A percentile compares a stretch with the other conserved stretches of the same genome.
phyloP scores from a whole-genome alignment of 805 yeast species.

The Ogataea parapolymorpha region DNA sequence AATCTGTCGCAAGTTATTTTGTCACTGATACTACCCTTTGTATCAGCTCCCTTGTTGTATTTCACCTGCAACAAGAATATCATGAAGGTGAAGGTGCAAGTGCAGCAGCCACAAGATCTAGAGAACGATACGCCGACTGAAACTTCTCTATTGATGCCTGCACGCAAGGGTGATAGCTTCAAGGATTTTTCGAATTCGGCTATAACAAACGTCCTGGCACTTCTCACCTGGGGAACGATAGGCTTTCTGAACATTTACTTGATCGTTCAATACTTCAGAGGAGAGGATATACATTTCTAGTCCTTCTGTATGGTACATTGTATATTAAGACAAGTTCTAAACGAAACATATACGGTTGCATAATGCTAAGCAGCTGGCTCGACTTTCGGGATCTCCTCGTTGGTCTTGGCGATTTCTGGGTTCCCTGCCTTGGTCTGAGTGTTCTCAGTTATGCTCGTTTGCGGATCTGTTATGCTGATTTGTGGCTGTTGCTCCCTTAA shows the following conservation, averaged over 20 bases:
- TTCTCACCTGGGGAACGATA: conserved; percentile 67
- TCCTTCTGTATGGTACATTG: neutral
- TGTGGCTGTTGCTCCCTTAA: conserved; percentile 6
- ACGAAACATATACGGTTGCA: no score
- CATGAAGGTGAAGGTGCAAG: conserved; percentile 55
- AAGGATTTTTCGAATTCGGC: conserved; percentile 62
- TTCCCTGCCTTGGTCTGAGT: no score
- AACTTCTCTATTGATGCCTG: conserved; percentile 5
- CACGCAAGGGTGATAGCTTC: conserved; percentile 23
- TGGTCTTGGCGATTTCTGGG: no score
- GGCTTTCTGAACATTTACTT: conserved; percentile 65
- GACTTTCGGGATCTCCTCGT: no score
- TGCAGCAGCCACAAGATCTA: neutral
- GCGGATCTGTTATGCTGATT: no score
- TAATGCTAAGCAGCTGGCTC: no score
- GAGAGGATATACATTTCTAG: conserved; percentile 35
- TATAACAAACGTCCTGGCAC: conserved; percentile 49
- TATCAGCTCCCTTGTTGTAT: conserved; percentile 80
- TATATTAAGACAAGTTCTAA: neutral
- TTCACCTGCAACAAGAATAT: conserved; percentile 68
- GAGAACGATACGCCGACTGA: neutral
- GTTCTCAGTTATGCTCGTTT: no score
- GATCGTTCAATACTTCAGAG: conserved; percentile 30
- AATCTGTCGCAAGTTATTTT: conserved; percentile 85
- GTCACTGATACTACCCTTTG: conserved; percentile 77